These are phyloP conservation scores for Carex scoparia DNA, from an alignment of 176 grass and related monocot species.

Conservation along the genomic window DNA sequence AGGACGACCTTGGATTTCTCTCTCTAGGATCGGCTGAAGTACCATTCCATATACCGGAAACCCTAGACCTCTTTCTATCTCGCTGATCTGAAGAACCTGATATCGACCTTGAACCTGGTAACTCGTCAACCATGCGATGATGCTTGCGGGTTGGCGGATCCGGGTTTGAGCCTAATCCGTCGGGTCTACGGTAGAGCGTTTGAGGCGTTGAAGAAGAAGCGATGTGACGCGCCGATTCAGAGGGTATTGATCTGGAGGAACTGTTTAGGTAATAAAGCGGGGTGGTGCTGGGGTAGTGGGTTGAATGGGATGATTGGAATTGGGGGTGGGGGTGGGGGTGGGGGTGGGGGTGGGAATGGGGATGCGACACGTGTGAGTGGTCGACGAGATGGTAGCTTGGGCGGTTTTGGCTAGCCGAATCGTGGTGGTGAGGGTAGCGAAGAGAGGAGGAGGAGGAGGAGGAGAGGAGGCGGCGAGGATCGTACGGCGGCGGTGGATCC, in stretches of 20 bases:
- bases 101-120: background rate
- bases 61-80: conserved; percentile 19
- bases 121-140: conserved; percentile 29
- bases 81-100: conserved; percentile 16
- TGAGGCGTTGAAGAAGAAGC: conserved; percentile 11
- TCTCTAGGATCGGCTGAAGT: background rate
- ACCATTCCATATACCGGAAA: background rate
- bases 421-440: background rate
- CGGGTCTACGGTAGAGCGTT: background rate
- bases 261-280: conserved; percentile 31
- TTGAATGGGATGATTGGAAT: conserved; percentile 28
- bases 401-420: conserved; percentile 13
- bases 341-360: conserved; percentile 21
- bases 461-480: conserved; percentile 24
- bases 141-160: conserved; percentile 25
- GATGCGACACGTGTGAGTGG: conserved; percentile 17
- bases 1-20: conserved; percentile 15
- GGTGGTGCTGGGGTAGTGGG: conserved; percentile 21
- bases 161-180: background rate
- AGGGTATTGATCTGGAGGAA: conserved; percentile 10
- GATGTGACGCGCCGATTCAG: conserved; percentile 17
- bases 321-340: conserved; percentile 18
- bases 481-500: conserved; percentile 50
- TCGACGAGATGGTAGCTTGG: conserved; percentile 3
- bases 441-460: background rate